phyloP scores from a whole-genome alignment of 169 alveolate species.

The Cryptosporidium bovis region DNA sequence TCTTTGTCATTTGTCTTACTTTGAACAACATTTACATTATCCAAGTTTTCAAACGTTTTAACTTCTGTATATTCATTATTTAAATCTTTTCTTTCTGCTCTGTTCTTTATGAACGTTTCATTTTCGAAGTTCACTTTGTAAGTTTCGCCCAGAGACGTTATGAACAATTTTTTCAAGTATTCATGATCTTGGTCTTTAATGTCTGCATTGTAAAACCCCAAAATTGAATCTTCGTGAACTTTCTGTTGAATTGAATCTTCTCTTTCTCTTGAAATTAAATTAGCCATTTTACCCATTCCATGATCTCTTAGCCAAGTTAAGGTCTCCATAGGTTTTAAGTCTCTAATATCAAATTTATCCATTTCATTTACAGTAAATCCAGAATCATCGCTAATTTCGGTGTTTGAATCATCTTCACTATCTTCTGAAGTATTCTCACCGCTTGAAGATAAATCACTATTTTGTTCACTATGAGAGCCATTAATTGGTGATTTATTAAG shows the following conservation, averaged over 20 bases:
- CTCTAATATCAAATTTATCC: conserved; percentile 9
- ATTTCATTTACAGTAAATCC: background rate
- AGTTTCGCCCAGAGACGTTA: conserved; percentile 14
- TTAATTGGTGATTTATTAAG: background rate
- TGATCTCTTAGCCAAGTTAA: conserved; percentile 61
- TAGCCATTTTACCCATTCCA: conserved; percentile 49
- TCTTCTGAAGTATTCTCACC: conserved; percentile 21
- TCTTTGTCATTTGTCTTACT: background rate
- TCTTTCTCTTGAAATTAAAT: conserved; percentile 28
- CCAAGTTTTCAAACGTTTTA: background rate
- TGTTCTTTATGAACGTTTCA: background rate
- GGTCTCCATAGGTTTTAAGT: conserved; percentile 64
- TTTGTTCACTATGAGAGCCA: background rate
- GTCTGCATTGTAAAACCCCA: conserved; percentile 3
- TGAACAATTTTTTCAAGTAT: conserved; percentile 36
- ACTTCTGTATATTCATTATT: background rate
- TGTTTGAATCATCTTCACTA: background rate
- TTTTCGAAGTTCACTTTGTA: conserved; percentile 5
- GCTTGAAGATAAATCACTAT: conserved; percentile 13
- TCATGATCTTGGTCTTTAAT: conserved; percentile 6
- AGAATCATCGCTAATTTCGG: conserved; percentile 28
- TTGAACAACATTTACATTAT: background rate
- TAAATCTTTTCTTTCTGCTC: background rate
- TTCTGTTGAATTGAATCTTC: conserved; percentile 5
- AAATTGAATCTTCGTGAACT: conserved; percentile 21